Evolutionary conservation across 208 protist genomes (phyloP).

Genomic region (Phytomonas francai): DNA sequence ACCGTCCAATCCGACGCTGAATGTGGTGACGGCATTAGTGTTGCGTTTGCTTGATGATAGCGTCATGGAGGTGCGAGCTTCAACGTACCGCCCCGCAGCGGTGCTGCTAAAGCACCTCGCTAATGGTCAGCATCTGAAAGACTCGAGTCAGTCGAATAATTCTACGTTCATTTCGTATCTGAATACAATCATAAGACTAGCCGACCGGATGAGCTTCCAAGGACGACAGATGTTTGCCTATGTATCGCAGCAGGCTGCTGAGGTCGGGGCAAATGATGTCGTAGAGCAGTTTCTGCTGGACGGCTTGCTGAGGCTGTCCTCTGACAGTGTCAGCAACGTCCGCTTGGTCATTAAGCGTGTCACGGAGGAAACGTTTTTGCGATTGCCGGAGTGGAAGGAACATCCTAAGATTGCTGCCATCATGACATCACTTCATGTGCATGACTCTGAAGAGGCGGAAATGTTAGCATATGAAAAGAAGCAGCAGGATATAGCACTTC

Average conservation of each 20-base stretch:
- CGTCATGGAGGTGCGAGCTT: conserved; percentile 83
- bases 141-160: neutral
- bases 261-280: conserved; percentile 57
- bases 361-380: conserved; percentile 40
- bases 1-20: conserved; percentile 38
- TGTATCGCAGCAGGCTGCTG: conserved; percentile 68
- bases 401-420: conserved; percentile 47
- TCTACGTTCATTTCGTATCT: conserved; percentile 33
- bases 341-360: conserved; percentile 66
- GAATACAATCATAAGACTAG: conserved; percentile 61
- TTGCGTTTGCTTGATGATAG: conserved; percentile 83
- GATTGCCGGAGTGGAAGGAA: conserved; percentile 19
- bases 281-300: conserved; percentile 54
- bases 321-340: conserved; percentile 87
- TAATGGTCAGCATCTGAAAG: conserved; percentile 24
- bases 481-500: neutral
- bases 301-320: conserved; percentile 51
- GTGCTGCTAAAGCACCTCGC: conserved; percentile 67
- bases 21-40: conserved; percentile 53
- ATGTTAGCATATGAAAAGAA: neutral
- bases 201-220: conserved; percentile 70
- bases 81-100: conserved; percentile 71
- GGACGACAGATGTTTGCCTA: conserved; percentile 86
- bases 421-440: conserved; percentile 20
- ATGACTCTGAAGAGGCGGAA: conserved; percentile 6